Conservation (phyloP, 2,329 filamentous ascomycete species). For the Nemania sp. region DNA sequence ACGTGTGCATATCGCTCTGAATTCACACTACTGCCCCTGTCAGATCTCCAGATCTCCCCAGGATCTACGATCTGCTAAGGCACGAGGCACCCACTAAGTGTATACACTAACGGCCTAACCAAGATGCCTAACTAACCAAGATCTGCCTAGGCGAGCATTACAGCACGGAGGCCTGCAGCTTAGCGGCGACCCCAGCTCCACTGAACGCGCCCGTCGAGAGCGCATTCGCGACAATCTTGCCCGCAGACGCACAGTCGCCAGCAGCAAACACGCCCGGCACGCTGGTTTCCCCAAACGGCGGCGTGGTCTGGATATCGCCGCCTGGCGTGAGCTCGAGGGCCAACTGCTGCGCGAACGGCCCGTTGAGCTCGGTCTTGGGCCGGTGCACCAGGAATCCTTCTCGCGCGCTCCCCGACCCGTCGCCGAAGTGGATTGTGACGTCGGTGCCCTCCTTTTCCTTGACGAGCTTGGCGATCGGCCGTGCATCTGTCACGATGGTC, state of each 20-base stretch:
- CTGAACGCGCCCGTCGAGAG: conserved; percentile 1
- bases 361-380: neutral
- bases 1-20: too few relatives aligned
- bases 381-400: conserved; percentile 12
- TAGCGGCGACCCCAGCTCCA: neutral
- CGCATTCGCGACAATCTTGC: conserved; percentile 9
- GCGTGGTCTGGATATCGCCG: neutral
- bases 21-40: too few relatives aligned
- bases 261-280: conserved; percentile 11
- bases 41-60: too few relatives aligned
- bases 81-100: too few relatives aligned
- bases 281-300: conserved; percentile 7
- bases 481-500: neutral
- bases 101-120: too few relatives aligned
- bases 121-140: too few relatives aligned
- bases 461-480: neutral
- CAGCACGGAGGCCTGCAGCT: neutral
- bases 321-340: neutral
- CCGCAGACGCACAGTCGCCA: conserved; percentile 6
- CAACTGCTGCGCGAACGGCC: conserved; percentile 1
- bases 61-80: too few relatives aligned
- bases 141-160: too few relatives aligned
- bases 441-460: neutral
- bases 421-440: neutral
- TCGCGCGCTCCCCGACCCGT: neutral